A percentile compares a stretch with the other conserved stretches of the same genome.
phyloP scores from a whole-genome alignment of 2,329 filamentous ascomycete species.

The Aspergillus arachidicola region DNA sequence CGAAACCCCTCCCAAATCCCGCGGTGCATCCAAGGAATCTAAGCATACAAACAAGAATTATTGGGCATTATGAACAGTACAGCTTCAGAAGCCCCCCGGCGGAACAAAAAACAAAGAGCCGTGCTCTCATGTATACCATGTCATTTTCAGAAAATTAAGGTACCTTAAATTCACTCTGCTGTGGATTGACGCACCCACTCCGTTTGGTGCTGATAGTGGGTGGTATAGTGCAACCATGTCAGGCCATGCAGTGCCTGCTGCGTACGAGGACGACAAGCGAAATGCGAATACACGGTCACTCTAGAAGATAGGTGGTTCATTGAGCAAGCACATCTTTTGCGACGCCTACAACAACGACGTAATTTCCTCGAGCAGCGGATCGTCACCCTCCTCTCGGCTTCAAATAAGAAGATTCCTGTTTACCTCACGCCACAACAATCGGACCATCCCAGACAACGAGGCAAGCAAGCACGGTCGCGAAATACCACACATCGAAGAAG shows the following conservation, averaged over 20 bases:
- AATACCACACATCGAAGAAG: neutral
- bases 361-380: slow-evolving; percentile 3
- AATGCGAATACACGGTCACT: slow-evolving; percentile 2
- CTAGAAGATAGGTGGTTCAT: slow-evolving; percentile 3
- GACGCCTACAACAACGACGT: neutral
- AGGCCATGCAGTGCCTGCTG: slow-evolving; percentile 3
- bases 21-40: neutral
- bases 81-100: neutral
- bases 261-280: neutral
- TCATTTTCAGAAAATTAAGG: slow-evolving; percentile 4
- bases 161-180: neutral
- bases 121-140: slow-evolving; percentile 1
- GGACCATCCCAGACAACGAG: neutral
- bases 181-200: neutral
- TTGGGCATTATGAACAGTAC: neutral
- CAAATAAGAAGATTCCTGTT: neutral
- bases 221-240: slow-evolving; percentile 2
- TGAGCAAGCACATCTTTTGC: neutral
- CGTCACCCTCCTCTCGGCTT: neutral
- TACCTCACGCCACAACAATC: neutral
- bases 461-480: neutral
- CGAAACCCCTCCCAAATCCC: neutral
- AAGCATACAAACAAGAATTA: neutral
- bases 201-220: neutral
- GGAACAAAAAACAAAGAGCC: slow-evolving; percentile 3